Conservation (phyloP, 345 rosid species). For the Pugionium dolabratum region DNA sequence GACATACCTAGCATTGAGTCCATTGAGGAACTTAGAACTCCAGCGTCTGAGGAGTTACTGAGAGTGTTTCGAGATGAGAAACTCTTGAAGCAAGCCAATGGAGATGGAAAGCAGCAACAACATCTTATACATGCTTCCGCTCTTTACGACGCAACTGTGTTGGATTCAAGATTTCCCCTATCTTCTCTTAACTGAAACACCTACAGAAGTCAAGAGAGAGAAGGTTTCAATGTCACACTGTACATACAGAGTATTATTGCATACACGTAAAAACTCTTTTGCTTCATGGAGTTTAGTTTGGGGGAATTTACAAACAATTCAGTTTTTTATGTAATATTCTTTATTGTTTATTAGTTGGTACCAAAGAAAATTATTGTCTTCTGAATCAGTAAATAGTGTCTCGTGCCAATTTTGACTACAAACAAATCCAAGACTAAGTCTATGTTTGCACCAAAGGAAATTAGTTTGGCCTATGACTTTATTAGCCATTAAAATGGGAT, state of each 20-base stretch:
- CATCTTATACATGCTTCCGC: constrained; percentile 46
- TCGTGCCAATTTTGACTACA: background rate
- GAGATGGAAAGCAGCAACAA: constrained; percentile 66
- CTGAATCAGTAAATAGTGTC: background rate
- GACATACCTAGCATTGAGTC: constrained; percentile 72
- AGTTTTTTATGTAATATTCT: constrained; percentile 27
- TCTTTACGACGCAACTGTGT: constrained; percentile 59
- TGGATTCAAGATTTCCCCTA: constrained; percentile 86
- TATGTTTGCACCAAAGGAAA: too few relatives aligned
- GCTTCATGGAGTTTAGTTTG: constrained; percentile 25
- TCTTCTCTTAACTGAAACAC: constrained; percentile 74
- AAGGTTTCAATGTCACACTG: constrained; percentile 27
- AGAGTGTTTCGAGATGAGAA: constrained; percentile 71
- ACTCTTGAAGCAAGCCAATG: constrained; percentile 63
- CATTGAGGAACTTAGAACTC: constrained; percentile 89
- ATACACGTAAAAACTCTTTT: constrained; percentile 8
- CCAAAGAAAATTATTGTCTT: constrained; percentile 5
- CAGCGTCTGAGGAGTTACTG: constrained; percentile 76
- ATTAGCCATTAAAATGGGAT: too few relatives aligned
- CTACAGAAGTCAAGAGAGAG: constrained; percentile 13
- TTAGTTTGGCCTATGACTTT: too few relatives aligned
- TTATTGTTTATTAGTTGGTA: constrained; percentile 24
- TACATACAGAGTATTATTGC: constrained; percentile 45
- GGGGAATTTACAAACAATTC: constrained; percentile 1
- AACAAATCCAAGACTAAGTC: background rate